phyloP scores from a whole-genome alignment of 2,329 filamentous ascomycete species.

The Pseudofabraea citricarpa region DNA sequence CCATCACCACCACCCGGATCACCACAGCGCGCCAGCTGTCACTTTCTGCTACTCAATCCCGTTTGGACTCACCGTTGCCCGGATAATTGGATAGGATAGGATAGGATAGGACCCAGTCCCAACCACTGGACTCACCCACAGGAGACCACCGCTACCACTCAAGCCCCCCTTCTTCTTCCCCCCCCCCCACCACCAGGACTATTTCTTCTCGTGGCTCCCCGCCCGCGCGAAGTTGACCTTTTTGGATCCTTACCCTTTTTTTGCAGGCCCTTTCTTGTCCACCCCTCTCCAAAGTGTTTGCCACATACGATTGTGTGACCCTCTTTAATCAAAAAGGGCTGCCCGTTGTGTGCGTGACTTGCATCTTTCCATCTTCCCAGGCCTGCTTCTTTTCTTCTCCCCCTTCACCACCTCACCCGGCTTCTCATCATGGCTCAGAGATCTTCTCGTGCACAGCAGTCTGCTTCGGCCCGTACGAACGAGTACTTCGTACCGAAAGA shows the following conservation, averaged over 20 bases:
- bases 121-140: no score
- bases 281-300: conserved; percentile 9
- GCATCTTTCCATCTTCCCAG: conserved; percentile 23
- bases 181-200: conserved; percentile 11
- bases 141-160: not conserved
- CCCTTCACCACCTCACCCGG: conserved; percentile 24
- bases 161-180: not conserved
- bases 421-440: conserved; percentile 20
- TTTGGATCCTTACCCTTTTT: conserved; percentile 6
- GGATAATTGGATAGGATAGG: conserved; percentile 16
- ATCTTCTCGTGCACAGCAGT: conserved; percentile 26
- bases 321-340: conserved; percentile 24
- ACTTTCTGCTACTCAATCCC: conserved; percentile 12
- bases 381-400: conserved; percentile 23
- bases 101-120: conserved; percentile 1
- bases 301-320: conserved; percentile 17
- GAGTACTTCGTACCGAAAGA: conserved; percentile 78
- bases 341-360: conserved; percentile 27
- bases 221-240: conserved; percentile 8
- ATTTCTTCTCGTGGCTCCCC: conserved; percentile 23
- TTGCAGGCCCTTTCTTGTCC: conserved; percentile 16
- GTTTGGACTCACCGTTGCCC: conserved; percentile 17
- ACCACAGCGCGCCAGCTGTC: conserved; percentile 12
- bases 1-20: conserved; percentile 8
- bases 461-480: conserved; percentile 52